Evolutionary conservation across 345 rosid genomes (phyloP), one percentile per base, ranked within the genome.

Genomic region (Euphorbia peplus): DNA sequence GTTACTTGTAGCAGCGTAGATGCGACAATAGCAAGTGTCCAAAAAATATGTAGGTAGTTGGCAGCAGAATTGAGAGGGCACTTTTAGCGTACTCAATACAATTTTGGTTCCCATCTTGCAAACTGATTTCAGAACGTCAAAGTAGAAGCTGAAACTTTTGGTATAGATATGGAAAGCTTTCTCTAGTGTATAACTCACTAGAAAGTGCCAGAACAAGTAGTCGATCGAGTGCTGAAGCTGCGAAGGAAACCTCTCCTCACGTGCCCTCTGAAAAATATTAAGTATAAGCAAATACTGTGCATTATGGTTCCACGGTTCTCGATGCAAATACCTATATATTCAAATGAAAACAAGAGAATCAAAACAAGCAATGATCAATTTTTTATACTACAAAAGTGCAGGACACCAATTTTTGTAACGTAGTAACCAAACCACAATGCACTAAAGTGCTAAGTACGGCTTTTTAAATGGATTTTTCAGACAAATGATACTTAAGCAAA

Each of bases 91-190:
- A 70, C 64, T 58, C 73, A 48, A 88, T 80, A 64, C 88, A 83
- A 29, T 66, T 28, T 70, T 64, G 65, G 72, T 86, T 78, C 58
- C 90, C 78, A 42, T 73, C 70, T 80, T 86, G 96, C 80, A 91
- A 83, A 83, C 82, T 72, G 46, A 85, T 79, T 84, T 95, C 97
- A 66, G 99, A 83, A 72, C 89, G 87, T 71, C 93, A 90, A 66
- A 95, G 95, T 62, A 88, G 74, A 83, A 91, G 89, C 84, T 85
- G 96, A 73, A 95, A 87, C 81, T 87, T 91, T 68, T 84, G 87
- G 68, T 88, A 87, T 48, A 71, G 84, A 64, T 63, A 70, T 59
- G 69, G 22, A 51, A 60, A 66, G 46, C 74, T 80, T 62, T 77
- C 78, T 64, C 60, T 68, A 3, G 76, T 75, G 76, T 79, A 80